These are phyloP conservation scores for Trichoderma sp. DNA, from an alignment of 2,329 filamentous ascomycete genomes.

Conservation along the genomic window DNA sequence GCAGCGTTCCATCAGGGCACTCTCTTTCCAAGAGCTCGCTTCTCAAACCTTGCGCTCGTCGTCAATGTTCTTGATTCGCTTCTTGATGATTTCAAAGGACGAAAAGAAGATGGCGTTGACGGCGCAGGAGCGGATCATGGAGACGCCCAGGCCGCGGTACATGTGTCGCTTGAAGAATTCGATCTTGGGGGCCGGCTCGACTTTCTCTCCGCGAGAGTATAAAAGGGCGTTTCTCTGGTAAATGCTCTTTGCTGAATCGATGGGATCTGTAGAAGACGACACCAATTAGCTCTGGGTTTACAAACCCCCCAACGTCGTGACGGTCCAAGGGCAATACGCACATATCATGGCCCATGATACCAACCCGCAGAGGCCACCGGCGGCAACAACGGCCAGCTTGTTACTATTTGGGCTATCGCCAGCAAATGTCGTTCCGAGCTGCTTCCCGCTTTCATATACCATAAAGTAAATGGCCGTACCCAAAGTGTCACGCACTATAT, in stretches of 20 bases:
- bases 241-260: conserved; percentile 82
- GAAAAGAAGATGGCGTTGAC: conserved; percentile 92
- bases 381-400: conserved; percentile 74
- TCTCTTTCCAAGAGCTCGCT: too few relatives aligned
- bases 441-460: conserved; percentile 85
- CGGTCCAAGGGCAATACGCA: conserved; percentile 45
- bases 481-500: conserved; percentile 74
- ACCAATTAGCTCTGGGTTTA: background rate
- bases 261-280: conserved; percentile 53
- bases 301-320: too few relatives aligned
- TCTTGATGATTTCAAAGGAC: conserved; percentile 82
- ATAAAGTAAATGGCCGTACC: conserved; percentile 86
- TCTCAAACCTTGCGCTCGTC: conserved; percentile 40
- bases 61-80: conserved; percentile 60
- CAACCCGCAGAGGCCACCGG: conserved; percentile 79
- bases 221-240: conserved; percentile 82
- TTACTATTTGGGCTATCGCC: conserved; percentile 74
- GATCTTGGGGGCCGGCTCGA: conserved; percentile 70
- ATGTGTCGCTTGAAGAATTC: conserved; percentile 75
- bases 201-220: conserved; percentile 64
- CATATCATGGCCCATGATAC: conserved; percentile 79
- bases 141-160: conserved; percentile 82
- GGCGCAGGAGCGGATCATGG: conserved; percentile 78
- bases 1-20: background rate
- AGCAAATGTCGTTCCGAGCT: conserved; percentile 73